phyloP scores from a whole-genome alignment of 2,329 filamentous ascomycete genomes.

The Botrytis squamosa region DNA sequence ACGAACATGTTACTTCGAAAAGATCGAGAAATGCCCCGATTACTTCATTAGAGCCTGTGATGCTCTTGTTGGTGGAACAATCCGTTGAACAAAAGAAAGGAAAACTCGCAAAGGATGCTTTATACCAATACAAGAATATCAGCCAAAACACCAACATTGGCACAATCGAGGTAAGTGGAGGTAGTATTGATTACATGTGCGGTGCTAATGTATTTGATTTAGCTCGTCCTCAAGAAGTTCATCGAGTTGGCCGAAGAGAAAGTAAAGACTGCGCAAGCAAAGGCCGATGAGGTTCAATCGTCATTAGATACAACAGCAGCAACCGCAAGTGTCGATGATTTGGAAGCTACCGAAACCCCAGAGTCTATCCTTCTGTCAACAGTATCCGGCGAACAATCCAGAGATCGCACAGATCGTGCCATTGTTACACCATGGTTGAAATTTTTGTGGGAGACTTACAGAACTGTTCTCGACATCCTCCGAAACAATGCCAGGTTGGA shows the following conservation, averaged over 20 bases:
- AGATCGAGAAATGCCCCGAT: slow-evolving; percentile 96
- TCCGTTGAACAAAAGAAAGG: slow-evolving; percentile 97
- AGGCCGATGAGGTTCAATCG: slow-evolving; percentile 93
- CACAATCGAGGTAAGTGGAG: slow-evolving; percentile 77
- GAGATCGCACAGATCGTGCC: slow-evolving; percentile 94
- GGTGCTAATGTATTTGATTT: slow-evolving; percentile 24
- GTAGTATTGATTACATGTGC: slow-evolving; percentile 6
- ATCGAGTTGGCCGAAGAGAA: slow-evolving; percentile 96
- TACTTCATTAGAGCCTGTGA: slow-evolving; percentile 92
- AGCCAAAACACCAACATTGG: slow-evolving; percentile 98
- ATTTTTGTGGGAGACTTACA: slow-evolving; percentile 99
- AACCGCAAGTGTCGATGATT: slow-evolving; percentile 80
- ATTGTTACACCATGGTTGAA: slow-evolving; percentile 99
- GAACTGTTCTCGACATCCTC: slow-evolving; percentile 95
- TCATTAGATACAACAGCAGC: slow-evolving; percentile 73
- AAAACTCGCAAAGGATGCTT: slow-evolving; percentile 95
- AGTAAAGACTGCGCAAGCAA: slow-evolving; percentile 91
- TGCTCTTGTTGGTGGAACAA: slow-evolving; percentile 95
- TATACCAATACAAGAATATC: slow-evolving; percentile 99
- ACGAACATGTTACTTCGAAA: slow-evolving; percentile 99
- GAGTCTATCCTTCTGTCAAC: slow-evolving; percentile 97
- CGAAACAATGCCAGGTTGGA: slow-evolving; percentile 98
- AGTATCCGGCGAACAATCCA: slow-evolving; percentile 95
- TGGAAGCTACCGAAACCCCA: slow-evolving; percentile 95
- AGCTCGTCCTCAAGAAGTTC: slow-evolving; percentile 94